These are phyloP conservation scores for Musa itinerans DNA, from an alignment of 176 grass and related monocot genomes.

Conservation along the genomic window DNA sequence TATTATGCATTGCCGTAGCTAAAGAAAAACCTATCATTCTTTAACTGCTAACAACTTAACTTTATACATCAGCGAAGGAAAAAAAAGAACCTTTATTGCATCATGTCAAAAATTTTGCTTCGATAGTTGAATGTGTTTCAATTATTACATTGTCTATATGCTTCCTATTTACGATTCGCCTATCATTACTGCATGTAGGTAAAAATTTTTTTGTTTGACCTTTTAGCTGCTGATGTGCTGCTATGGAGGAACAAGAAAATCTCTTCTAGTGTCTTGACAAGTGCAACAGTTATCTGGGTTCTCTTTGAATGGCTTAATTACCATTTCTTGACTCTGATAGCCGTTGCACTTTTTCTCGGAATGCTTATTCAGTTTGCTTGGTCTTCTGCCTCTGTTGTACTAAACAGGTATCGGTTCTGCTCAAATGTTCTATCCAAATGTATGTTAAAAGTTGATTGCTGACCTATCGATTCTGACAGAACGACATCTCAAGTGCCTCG, in stretches of 20 bases:
- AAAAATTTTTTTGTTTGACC: not conserved
- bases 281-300: slow-evolving; percentile 59
- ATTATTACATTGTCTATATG: no score
- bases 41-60: no score
- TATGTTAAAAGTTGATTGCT: not conserved
- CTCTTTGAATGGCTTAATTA: slow-evolving; percentile 88
- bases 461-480: slow-evolving; percentile 28
- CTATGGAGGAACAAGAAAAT: slow-evolving; percentile 97
- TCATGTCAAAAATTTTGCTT: no score
- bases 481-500: slow-evolving; percentile 35
- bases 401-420: slow-evolving; percentile 31
- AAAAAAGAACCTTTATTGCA: no score
- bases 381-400: slow-evolving; percentile 35
- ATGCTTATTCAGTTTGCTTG: slow-evolving; percentile 73
- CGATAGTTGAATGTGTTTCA: no score
- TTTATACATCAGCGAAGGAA: no score
- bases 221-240: slow-evolving; percentile 69
- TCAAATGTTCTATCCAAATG: not conserved
- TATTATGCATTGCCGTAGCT: no score
- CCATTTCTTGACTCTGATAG: slow-evolving; percentile 54
- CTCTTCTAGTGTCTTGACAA: slow-evolving; percentile 61
- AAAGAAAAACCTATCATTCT: no score
- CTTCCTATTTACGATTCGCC: no score
- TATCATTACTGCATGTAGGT: no score
- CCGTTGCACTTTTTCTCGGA: slow-evolving; percentile 47